Conservation (phyloP, 805 yeast species). For the Ogataea pini region DNA sequence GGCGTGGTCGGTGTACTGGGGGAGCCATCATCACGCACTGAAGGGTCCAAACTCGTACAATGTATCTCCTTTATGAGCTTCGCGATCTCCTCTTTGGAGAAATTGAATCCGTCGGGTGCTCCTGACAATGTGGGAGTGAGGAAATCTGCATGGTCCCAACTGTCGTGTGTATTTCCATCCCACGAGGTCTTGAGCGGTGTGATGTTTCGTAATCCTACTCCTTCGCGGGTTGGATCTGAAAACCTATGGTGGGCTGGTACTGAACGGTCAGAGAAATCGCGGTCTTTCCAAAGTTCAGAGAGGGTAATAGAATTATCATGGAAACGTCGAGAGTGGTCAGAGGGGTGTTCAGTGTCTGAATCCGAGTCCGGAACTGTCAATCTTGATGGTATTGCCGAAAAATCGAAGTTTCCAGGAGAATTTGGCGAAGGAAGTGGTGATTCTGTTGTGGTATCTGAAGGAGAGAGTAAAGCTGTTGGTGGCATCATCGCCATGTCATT, state of each 20-base stretch:
- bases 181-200: background rate
- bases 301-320: slow-evolving; percentile 2
- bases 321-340: background rate
- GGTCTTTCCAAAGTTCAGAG: slow-evolving; percentile 3
- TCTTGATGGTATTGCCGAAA: background rate
- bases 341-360: background rate
- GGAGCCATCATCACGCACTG: background rate
- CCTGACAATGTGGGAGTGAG: slow-evolving; percentile 14
- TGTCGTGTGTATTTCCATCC: background rate
- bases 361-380: background rate
- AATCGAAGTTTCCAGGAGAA: slow-evolving; percentile 7
- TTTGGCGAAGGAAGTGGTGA: slow-evolving; percentile 19
- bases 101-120: slow-evolving; percentile 16
- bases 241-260: background rate
- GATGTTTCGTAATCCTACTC: background rate
- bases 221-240: slow-evolving; percentile 4
- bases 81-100: slow-evolving; percentile 18
- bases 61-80: slow-evolving; percentile 19
- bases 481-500: slow-evolving; percentile 1
- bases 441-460: slow-evolving; percentile 13
- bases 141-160: background rate
- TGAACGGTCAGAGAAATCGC: background rate
- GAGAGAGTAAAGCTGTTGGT: slow-evolving; percentile 9
- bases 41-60: slow-evolving; percentile 4
- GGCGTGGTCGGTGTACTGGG: background rate